Evolutionary conservation across 768 basidiomycete species (phyloP).

Genomic region (Boletus patriciae): DNA sequence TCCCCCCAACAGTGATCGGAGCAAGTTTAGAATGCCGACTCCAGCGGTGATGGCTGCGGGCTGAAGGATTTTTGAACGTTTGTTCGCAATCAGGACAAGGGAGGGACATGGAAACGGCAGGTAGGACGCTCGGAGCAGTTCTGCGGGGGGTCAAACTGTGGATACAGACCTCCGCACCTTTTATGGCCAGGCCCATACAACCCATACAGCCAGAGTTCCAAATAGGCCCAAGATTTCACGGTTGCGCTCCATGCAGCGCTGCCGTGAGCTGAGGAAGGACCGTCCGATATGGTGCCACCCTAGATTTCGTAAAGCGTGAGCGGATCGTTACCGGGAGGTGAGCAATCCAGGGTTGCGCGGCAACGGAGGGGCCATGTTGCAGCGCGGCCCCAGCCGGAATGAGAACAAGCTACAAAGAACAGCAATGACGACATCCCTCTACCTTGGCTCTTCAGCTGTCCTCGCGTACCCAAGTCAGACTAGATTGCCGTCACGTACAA

Average conservation of each 20-base stretch:
- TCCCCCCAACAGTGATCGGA: neutral
- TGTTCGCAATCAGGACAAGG: too few relatives aligned
- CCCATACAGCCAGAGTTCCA: neutral
- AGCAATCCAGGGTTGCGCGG: neutral
- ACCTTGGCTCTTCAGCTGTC: neutral
- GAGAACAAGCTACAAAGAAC: neutral
- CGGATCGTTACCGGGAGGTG: too few relatives aligned
- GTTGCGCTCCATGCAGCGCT: neutral
- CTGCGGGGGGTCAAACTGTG: neutral
- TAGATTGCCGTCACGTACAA: too few relatives aligned
- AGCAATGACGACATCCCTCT: neutral
- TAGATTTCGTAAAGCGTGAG: too few relatives aligned
- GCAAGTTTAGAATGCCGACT: neutral
- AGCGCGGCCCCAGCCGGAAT: neutral
- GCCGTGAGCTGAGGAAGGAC: neutral
- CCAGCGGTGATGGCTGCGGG: neutral
- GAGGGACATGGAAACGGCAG: neutral
- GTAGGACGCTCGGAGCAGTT: neutral
- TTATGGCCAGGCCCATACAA: neutral
- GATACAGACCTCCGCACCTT: neutral
- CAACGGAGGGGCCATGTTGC: too few relatives aligned
- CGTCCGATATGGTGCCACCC: too few relatives aligned
- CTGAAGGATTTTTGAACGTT: too few relatives aligned
- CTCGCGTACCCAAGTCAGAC: neutral
- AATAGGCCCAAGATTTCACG: neutral